phyloP scores from a whole-genome alignment of 352 stramenopile genomes.

The Thraustochytrium sp. region DNA sequence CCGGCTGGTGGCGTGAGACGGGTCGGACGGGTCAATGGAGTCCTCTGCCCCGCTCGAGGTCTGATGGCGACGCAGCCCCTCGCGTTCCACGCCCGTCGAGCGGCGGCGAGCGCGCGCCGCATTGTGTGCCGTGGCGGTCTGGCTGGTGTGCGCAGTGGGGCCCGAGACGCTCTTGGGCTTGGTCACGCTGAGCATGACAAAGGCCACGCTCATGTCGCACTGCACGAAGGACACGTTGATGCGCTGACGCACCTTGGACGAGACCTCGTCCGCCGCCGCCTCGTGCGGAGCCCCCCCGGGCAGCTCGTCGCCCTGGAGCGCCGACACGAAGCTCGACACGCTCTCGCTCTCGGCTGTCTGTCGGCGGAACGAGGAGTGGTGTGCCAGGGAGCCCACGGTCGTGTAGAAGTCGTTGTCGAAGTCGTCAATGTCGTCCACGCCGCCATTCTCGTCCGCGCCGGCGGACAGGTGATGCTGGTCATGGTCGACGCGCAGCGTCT shows the following conservation, averaged over 20 bases:
- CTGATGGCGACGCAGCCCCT: too few relatives aligned
- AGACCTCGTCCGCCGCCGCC: neutral
- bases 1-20: too few relatives aligned
- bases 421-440: conserved; percentile 11
- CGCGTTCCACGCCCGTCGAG: neutral
- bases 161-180: neutral
- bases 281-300: too few relatives aligned
- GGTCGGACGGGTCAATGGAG: too few relatives aligned
- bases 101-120: neutral
- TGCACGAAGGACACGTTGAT: conserved; percentile 1
- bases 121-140: neutral
- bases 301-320: conserved; percentile 28
- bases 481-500: neutral
- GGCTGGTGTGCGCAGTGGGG: neutral
- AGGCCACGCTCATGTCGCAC: neutral
- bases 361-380: conserved; percentile 6
- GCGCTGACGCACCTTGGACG: neutral
- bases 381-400: conserved; percentile 18
- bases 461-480: neutral
- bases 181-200: neutral
- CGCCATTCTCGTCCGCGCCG: neutral
- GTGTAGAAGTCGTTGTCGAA: conserved; percentile 44
- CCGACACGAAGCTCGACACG: conserved; percentile 30
- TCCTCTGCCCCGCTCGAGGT: too few relatives aligned
- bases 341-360: neutral